Base-by-base conservation (phyloP, 2,329 filamentous ascomycete genomes). In the Harringtonia lauricola region DNA sequence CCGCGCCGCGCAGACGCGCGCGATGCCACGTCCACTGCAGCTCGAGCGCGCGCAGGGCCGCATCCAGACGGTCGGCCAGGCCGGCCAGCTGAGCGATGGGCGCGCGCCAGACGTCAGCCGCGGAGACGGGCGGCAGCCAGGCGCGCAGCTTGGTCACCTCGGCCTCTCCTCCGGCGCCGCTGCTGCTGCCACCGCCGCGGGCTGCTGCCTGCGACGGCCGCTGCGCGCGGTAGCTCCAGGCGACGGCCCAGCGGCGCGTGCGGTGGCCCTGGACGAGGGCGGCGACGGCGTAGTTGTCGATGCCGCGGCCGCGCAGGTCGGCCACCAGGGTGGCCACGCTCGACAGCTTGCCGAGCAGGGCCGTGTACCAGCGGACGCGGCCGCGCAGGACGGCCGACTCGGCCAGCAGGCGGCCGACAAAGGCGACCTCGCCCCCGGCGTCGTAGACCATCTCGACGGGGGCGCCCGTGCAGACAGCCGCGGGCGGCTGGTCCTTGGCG, bases 401-500 rank as follows among this genome's bases (percentile, higher is more conserved):
- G 3, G 49, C 43, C 26, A 59, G 33, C 36, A 61, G 94, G 56
- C 92, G 79, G 54, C 88, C 87, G 59, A 96, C 94, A 66, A 90
- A 95, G 60, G 95, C 83, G 44, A 94, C 78, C 71, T 95, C 86
- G 49, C 74, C 70, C 21, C 76, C 76, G 42, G 71, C 56, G 2
- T 71, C 86, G n/a, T n/a, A n/a, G 1, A 96, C 81, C 90, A 96
- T 95, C 60, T 98, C 92, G 1, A 80, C 70, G 1, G 77, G 71
- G 0, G 83, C 75, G 8, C 90, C 92, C 0, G 89, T 94, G 56
- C 79, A 78, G 39, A 83, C 79, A 0, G 84, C 83, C 44, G 76
- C 76, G 0, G 89, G 83, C 0, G 79, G 79, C 0, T 72, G 70
- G 3, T 71, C 63, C 59, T 95, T 95, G 31, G 71, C 62, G 15